These are phyloP conservation scores for Colletotrichum eleusines DNA, from an alignment of 2,329 filamentous ascomycete species.

Conservation along the genomic window DNA sequence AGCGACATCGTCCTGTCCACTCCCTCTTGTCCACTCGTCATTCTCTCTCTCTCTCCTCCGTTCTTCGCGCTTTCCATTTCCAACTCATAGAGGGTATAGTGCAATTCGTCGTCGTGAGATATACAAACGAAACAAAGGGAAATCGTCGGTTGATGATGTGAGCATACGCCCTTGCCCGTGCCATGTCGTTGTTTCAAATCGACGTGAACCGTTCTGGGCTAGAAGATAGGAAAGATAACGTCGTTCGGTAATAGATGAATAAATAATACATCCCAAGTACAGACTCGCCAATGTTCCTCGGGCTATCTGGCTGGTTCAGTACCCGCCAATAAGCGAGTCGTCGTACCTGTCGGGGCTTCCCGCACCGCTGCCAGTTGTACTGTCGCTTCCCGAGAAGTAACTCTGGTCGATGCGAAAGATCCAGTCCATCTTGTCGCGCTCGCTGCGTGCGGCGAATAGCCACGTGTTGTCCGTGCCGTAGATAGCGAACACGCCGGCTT, in stretches of 20 bases:
- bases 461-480: constrained; percentile 96
- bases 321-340: constrained; percentile 38
- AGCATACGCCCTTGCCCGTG: constrained; percentile 19
- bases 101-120: constrained; percentile 39
- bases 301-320: constrained; percentile 3
- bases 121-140: constrained; percentile 41
- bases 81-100: constrained; percentile 41
- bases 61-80: constrained; percentile 11
- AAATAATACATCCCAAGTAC: not conserved
- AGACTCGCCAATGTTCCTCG: constrained; percentile 1
- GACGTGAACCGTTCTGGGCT: constrained; percentile 25
- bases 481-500: constrained; percentile 88
- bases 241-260: constrained; percentile 6
- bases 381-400: constrained; percentile 63
- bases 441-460: constrained; percentile 89
- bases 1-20: not conserved
- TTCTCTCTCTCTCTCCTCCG: constrained; percentile 7
- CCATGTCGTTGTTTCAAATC: constrained; percentile 15
- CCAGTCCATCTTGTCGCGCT: constrained; percentile 96
- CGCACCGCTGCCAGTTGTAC: constrained; percentile 53
- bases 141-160: constrained; percentile 24
- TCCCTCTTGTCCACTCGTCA: not conserved
- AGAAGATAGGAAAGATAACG: constrained; percentile 9
- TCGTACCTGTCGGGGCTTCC: constrained; percentile 50
- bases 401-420: constrained; percentile 94